Percentiles rank a stretch among this genome's conserved stretches.
Conservation (phyloP, 2,329 filamentous ascomycete genomes). For the Harringtonia lauricola region DNA sequence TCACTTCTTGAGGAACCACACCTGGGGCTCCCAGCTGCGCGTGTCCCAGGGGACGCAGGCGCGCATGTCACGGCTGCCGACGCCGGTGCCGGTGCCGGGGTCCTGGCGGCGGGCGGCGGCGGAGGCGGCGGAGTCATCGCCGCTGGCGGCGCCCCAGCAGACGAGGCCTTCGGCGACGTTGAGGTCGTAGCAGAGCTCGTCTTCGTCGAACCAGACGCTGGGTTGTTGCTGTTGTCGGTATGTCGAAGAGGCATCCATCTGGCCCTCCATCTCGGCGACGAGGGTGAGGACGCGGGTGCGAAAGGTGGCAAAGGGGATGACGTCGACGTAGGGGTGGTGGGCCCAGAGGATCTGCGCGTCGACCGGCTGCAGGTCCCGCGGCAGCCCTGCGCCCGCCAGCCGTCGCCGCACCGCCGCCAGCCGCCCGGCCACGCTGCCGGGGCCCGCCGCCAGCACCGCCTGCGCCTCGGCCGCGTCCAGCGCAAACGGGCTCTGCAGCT, state of each 20-base stretch:
- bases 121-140: slow-evolving; percentile 8
- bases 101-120: slow-evolving; percentile 8
- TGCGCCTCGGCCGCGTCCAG: slow-evolving; percentile 14
- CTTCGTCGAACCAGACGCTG: slow-evolving; percentile 20
- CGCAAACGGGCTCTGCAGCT: slow-evolving; percentile 20
- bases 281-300: slow-evolving; percentile 18
- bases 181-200: slow-evolving; percentile 24
- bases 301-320: slow-evolving; percentile 22
- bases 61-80: slow-evolving; percentile 14
- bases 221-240: background rate
- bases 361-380: slow-evolving; percentile 20
- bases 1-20: slow-evolving; percentile 32
- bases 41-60: slow-evolving; percentile 31
- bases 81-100: background rate
- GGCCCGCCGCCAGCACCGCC: slow-evolving; percentile 13
- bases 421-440: slow-evolving; percentile 13
- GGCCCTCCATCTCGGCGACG: slow-evolving; percentile 9
- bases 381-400: slow-evolving; percentile 12
- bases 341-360: slow-evolving; percentile 21
- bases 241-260: slow-evolving; percentile 2
- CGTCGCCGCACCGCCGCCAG: slow-evolving; percentile 13
- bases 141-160: slow-evolving; percentile 23
- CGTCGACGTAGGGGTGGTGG: slow-evolving; percentile 24
- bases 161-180: slow-evolving; percentile 20
- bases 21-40: slow-evolving; percentile 31